Base-by-base conservation (phyloP, 805 yeast species). In the Yarrowia sp. region DNA sequence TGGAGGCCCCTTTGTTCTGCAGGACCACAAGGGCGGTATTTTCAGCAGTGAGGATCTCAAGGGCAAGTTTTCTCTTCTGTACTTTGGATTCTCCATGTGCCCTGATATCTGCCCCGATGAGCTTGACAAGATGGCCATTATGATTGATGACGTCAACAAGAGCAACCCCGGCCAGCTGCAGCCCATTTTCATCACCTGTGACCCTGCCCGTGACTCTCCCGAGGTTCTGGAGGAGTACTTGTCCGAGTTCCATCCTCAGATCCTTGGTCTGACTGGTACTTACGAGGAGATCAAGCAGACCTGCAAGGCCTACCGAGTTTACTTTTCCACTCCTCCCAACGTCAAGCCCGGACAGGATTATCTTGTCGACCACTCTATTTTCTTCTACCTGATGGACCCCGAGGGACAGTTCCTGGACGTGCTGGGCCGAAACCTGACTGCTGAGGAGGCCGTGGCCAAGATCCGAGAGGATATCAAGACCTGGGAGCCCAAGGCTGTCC, bases 51-150 rank as follows among this genome's bases (percentile, higher is more conserved):
- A 90, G 67, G 82, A 93, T 70, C 78, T 95, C 72, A 76, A 83
- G 67, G 95, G 92, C 38, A 87, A 84, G 74, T 95, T 92, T 76
- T 85, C 93, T 10, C 79, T 95, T 51, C 76, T 93, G n/a, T 95
- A 95, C 75, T 95, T 95, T 77, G 99, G 99, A 0, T 95, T 95
- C 79, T 89, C 97, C 4, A 92, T 92, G 77, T 95, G 99, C 78
- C 99, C 99, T 7, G 99, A 95, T 77, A 92, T 95, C 64, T 95
- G 99, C 76, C 99, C 99, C 10, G 99, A 95, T 75, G 99, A 95
- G 75, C 83, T 95, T 66, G 99, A 95, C 75, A 90, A 93, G 73
- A 81, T 95, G 73, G 93, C 97, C 4, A 81, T 85, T 35, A 86
- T 88, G 78, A 58, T 84, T 79, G 82, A 79, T 84, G 72, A 84